A percentile compares a stretch with the other conserved stretches of the same genome.
These are phyloP conservation scores for Mytilinidion resinicola DNA, from an alignment of 495 filamentous ascomycete species.

Conservation along the genomic window DNA sequence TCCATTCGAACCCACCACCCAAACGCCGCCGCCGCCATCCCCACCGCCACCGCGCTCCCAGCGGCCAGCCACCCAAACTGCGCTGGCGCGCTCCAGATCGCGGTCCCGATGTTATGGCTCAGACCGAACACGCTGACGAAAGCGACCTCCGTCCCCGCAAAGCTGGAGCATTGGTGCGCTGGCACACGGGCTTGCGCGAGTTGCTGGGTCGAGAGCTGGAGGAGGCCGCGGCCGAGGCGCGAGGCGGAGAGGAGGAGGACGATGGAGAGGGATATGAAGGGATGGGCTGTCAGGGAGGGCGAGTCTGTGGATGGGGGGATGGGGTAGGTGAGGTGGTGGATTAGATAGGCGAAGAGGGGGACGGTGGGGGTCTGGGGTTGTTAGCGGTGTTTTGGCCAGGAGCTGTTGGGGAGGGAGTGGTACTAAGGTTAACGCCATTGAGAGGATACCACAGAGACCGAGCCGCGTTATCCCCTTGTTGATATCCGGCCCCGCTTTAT, in stretches of 20 bases:
- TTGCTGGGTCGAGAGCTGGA: slow-evolving; percentile 43
- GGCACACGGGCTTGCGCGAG: slow-evolving; percentile 40
- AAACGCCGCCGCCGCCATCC: slow-evolving; percentile 35
- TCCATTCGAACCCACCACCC: slow-evolving; percentile 38
- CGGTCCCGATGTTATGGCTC: slow-evolving; percentile 31
- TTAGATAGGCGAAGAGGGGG: neutral
- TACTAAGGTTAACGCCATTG: neutral
- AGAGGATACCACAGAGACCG: neutral
- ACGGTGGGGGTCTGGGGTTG: neutral
- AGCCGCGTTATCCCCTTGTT: neutral
- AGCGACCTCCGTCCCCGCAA: slow-evolving; percentile 41
- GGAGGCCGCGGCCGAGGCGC: slow-evolving; percentile 43
- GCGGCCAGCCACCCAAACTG: slow-evolving; percentile 41
- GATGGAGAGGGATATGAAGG: slow-evolving; percentile 25
- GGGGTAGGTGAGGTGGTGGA: neutral
- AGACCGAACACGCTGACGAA: slow-evolving; percentile 42
- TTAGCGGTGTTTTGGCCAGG: neutral
- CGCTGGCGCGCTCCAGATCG: slow-evolving; percentile 36
- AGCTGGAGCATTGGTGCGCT: slow-evolving; percentile 36
- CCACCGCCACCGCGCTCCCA: slow-evolving; percentile 33
- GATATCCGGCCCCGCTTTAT: neutral
- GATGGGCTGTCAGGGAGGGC: neutral
- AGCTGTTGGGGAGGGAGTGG: neutral
- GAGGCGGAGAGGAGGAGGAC: slow-evolving; percentile 42
- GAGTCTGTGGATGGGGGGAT: neutral